Conservation (phyloP, 2,329 filamentous ascomycete species). For the Alternaria rosae region DNA sequence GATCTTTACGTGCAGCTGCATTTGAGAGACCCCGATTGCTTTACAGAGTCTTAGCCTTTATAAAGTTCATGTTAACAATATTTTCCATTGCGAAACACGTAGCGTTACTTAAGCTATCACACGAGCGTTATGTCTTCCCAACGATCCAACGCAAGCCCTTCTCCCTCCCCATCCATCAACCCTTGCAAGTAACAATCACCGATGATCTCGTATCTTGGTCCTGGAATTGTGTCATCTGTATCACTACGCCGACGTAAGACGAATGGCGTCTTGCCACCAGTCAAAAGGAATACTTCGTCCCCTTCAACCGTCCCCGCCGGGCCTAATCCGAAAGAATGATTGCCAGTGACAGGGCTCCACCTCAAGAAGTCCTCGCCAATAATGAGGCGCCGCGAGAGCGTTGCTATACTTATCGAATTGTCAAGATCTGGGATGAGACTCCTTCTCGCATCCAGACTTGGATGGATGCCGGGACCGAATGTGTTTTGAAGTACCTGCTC, state of each 20-base stretch:
- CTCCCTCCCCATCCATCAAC: background rate
- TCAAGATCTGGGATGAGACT: background rate
- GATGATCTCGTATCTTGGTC: background rate
- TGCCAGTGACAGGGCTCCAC: background rate
- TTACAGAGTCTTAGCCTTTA: background rate
- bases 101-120: background rate
- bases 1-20: background rate
- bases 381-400: slow-evolving; percentile 1
- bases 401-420: background rate
- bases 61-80: background rate
- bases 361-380: background rate
- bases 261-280: slow-evolving; percentile 20
- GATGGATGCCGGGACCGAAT: background rate
- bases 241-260: slow-evolving; percentile 6
- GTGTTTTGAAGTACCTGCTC: background rate
- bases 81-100: background rate
- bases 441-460: background rate
- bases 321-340: slow-evolving; percentile 8
- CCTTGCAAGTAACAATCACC: slow-evolving; percentile 2
- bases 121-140: background rate
- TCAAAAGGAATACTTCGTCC: slow-evolving; percentile 16
- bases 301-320: slow-evolving; percentile 7
- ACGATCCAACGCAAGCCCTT: background rate
- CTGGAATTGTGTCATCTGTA: background rate
- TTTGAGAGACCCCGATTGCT: background rate